Evolutionary conservation across 805 yeast species (phyloP), one percentile per base, ranked within the genome.

Genomic region (Suhomyces faveliae): DNA sequence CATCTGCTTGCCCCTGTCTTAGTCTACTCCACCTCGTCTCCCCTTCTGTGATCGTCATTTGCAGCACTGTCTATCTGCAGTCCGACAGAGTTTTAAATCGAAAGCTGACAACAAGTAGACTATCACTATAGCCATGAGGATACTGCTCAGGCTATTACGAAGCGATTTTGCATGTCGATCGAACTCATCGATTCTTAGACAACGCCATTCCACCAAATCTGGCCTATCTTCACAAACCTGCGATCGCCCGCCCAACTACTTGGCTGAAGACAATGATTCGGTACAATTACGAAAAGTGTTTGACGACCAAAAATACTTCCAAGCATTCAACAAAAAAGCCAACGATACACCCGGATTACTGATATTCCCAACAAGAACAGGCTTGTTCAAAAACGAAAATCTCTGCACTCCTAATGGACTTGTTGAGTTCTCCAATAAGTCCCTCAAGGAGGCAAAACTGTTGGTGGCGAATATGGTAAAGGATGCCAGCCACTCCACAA

Each of bases 381-480:
- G 97, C 0, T 73, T 92, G 24, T 91, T 94, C 62, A 73, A 77
- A 44, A 91, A 92, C 57, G 85, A 86, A 25, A 79, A 78, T 51
- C 69, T 92, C 40, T 79, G 76, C 1, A 74, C 83, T 1, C 89
- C 97, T 0, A 70, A 78, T 3, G 96, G 96, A 0, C 67, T 92
- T 20, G 67, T 76, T 20, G 74, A 78, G 45, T 94, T 89, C 62
- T 80, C 92, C 3, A 69, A 76, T 35, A 75, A 71, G 17, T 85
- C 96, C 0, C 68, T 90, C n/a, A 61, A 52, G 2, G 74, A 74
- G 44, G 96, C 97, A 1, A 80, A 85, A 51, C 56, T 61, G 3
- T 67, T 92, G 45, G 86, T 87, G 0, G 61, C 69, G 0, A 62
- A 72, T n/a, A 80, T 92, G 71, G 67, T 81, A 12, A 37, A 48